Base-by-base conservation (phyloP, 2,329 filamentous ascomycete species). In the Byssothecium circinans region DNA sequence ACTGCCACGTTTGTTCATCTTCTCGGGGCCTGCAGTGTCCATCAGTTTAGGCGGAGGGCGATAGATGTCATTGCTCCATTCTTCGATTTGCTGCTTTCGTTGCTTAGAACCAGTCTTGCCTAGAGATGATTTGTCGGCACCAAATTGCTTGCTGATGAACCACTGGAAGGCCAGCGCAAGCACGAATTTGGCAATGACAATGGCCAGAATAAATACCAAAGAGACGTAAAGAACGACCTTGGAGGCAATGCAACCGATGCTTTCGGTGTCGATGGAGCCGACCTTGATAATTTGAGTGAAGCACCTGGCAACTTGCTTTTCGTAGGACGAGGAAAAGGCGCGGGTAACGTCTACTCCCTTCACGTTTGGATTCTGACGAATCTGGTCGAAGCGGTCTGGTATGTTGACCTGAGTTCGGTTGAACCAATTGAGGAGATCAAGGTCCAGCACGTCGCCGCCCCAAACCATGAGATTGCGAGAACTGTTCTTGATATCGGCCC, bases 41-140 rank as follows among this genome's bases (percentile, higher is more conserved):
- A 86, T 82, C 54, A 96, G 79, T 57, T 91, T 88, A 45, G 87
- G 85, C 19, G 91, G 90, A 3, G 92, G 88, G 35, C 91, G 88
- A 72, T 99, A 97, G 61, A 99, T 99, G 65, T 99, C 94, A 56
- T 97, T 89, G 12, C 87, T 87, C 94, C 94, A 99, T 62, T 96
- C 92, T 71, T 99, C 94, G 56, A 99, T 99, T 74, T 97, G 91
- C 60, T 87, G 85, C 59, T 91, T 87, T 49, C 94, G 85, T 74
- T 91, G 87, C 69, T 92, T 91, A 56, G 86, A 83, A 68, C 94
- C 84, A 4, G 86, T 84, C 14, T 84, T 61, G 32, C 68, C 84
- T 70, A 95, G 86, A 2, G 89, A 92, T 0, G 92, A 95, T 73
- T 89, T 96, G 39, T 81, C 75, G 0, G 92, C 89, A 3, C 87